Base-by-base conservation (phyloP, 345 rosid species). In the Ricinus communis region DNA sequence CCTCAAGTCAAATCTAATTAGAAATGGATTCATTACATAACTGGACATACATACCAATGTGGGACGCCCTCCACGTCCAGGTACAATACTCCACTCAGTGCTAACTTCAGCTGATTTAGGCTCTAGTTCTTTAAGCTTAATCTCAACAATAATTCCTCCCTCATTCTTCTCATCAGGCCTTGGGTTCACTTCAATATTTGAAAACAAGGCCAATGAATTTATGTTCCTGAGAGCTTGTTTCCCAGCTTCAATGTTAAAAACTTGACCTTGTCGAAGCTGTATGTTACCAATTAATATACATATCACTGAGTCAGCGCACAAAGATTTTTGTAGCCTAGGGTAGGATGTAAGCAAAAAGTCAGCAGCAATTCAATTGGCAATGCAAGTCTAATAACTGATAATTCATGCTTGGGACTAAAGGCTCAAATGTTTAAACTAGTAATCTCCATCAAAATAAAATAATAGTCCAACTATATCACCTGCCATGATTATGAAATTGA, bases 81-180 rank as follows among this genome's bases (percentile, higher is more conserved):
- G 98, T 75, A 96, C 97, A 78, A 96, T 88, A 80, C 93, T 96
- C 99, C 99, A 96, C 69, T 96, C 99, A 0, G 97, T 87, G 78
- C 96, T 90, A 71, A 93, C 97, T 91, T 96, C 99, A 82, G 99
- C 99, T 46, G 97, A 91, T 81, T 90, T 95, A 75, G 88, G 98
- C 66, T 96, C 98, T 24, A 96, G 83, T 79, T 96, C 99, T 78
- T 96, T 93, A 41, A 96, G 95, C 79, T 93, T 96, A 71, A 96
- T 91, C 87, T 96, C 99, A 52, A 96, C 99, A 74, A 93, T 81
- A 69, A 96, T 96, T 66, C 98, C 98, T 56, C 94, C 99, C 73
- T 96, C 99, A 36, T 83, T 90, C 87, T 96, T 89, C 82, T 96
- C 99, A 80, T 96, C 99, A 66, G 90, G 96, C 41, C 93, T 88